Base-by-base conservation (phyloP, 495 filamentous ascomycete genomes). In the Stereocaulon alpinum region DNA sequence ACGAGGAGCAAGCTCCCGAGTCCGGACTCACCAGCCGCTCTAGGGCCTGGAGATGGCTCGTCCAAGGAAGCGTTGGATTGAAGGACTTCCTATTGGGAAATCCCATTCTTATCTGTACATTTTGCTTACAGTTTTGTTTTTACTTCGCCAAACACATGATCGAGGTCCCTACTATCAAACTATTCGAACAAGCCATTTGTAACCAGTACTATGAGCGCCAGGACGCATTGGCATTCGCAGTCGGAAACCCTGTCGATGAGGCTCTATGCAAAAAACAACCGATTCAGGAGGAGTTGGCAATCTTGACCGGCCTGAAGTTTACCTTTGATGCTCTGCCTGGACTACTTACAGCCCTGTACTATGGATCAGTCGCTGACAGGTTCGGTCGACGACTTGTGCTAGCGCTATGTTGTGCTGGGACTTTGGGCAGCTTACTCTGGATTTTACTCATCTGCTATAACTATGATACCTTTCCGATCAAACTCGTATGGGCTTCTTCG, bases 21-120 rank as follows among this genome's bases (percentile, higher is more conserved):
- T 47, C 55, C 17, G 4, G 40, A 41, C 7, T 6, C 7, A 15
- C 43, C 15, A 11, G 24, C 27, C 30, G 29, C 11, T 11, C 14
- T 30, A 20, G 29, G 18, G 20, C 40, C 11, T 56, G 54, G 57
- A 42, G 66, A 66, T 47, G 66, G 37, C 77, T 56, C 6, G 73
- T 68, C 40, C 79, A 71, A 40, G 72, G 69, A 20, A 81, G 64
- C n/a, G 70, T 77, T 55, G 69, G 73, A 58, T 74, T 72, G 37
- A 82, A 74, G 48, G 81, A 72, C 27, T 78, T 72, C 59, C 69
- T 71, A 69, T 73, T 78, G 61, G 61, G 69, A 53, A 75, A 67
- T 29, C 62, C 53, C 1, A 51, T 64, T 4, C 32, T 64, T 7
- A 44, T 56, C 20, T 64, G 54, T 64, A 61, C 59, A 47, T 64